Conservation (phyloP, 805 yeast genomes). For the Cyberlindnera maclurae region DNA sequence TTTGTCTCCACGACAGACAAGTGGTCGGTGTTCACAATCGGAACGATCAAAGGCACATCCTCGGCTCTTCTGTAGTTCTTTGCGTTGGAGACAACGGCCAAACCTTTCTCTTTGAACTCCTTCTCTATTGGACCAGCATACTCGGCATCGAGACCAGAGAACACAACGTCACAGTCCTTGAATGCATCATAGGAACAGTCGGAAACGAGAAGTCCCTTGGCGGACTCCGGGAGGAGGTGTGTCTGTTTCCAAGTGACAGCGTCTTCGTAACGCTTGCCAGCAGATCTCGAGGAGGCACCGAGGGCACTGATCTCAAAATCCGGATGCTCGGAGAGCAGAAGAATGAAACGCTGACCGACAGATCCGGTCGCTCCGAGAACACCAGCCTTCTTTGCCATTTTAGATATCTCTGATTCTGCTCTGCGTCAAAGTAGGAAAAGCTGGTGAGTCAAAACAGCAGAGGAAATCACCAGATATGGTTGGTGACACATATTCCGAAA, state of each 20-base stretch:
- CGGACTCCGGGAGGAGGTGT: constrained; percentile 62
- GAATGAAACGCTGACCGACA: constrained; percentile 93
- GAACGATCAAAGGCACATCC: constrained; percentile 89
- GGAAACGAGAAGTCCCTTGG: constrained; percentile 55
- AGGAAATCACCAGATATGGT: too few species aligned
- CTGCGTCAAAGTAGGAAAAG: too few species aligned
- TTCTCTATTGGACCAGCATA: constrained; percentile 90
- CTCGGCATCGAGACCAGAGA: constrained; percentile 90
- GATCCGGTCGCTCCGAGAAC: constrained; percentile 98
- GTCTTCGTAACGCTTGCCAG: constrained; percentile 78
- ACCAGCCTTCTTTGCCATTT: constrained; percentile 50
- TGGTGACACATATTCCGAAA: too few species aligned
- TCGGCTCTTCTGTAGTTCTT: constrained; percentile 88
- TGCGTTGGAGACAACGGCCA: constrained; percentile 88
- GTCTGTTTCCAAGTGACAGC: constrained; percentile 97
- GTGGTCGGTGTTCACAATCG: constrained; percentile 91
- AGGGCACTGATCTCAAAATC: constrained; percentile 76
- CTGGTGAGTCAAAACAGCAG: too few species aligned
- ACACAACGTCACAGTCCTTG: constrained; percentile 87
- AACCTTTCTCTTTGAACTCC: constrained; percentile 73
- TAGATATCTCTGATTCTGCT: too few species aligned
- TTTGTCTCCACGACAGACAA: constrained; percentile 61
- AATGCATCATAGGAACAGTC: constrained; percentile 76
- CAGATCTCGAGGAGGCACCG: constrained; percentile 92
- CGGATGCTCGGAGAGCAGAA: constrained; percentile 80